Evolutionary conservation across 768 basidiomycete species (phyloP), one percentile per base, ranked within the genome.

Genomic region (Pisolithus albus): DNA sequence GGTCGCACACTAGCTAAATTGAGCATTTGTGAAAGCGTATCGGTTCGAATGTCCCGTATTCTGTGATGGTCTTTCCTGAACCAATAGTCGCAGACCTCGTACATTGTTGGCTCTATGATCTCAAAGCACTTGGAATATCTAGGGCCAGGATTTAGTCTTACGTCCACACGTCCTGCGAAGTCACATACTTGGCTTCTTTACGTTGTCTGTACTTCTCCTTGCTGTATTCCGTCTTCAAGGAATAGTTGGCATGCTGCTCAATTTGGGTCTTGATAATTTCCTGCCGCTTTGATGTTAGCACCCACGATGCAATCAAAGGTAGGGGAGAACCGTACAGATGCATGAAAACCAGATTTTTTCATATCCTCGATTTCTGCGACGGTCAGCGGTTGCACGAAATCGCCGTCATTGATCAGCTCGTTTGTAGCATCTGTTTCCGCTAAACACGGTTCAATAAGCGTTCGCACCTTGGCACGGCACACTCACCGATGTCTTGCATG

Each of bases 381-480:
- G 2, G 88, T 88, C 52, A 97, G 69, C 26, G 90, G 86, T 57
- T 95, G 91, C 1, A 93, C 86, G 49, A 82, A 80, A 61, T 83
- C 78, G 3, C 84, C 87, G 55, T 95, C 93, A 59, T 88, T 87
- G 21, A 99, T 99, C 4, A 92, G 77, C 62, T 99, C 93, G 61
- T 99, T 99, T 4, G 93, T 99, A 1, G 94, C 95, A 47, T 88
- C 87, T 11, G 94, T 97, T 61, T 97, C 95, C 82, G 94, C 95
- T 95, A 59, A 16, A 16, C 65, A 9, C 54, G 37, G 24, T 21
- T 10, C 26, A 46, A 49, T 9, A 7, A 49, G 26, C 46, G 46
- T 7, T 46, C 37, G 6, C 54, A 13, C 47, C 50, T 49, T 13
- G 51, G 18, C 28, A 24, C 19, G 3, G 52, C 36, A 49, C 51